Evolutionary conservation across 176 grass and related monocot species (phyloP).

Genomic region (Aegilops speltoides): DNA sequence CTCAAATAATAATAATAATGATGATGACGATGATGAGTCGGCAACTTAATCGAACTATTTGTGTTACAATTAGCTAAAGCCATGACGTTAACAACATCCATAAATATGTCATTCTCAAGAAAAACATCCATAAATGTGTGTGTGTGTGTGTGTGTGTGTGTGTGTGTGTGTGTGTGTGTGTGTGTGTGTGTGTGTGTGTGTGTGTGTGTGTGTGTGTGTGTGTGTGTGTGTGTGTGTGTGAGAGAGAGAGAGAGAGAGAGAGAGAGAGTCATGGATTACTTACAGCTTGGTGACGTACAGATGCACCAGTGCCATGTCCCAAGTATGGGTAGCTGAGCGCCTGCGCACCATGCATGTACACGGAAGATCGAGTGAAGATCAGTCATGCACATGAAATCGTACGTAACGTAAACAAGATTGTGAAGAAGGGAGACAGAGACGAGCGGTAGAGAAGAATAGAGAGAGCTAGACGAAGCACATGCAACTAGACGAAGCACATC

Average conservation of each 20-base stretch:
- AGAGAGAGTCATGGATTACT: not conserved
- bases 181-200: not conserved
- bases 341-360: constrained; percentile 32
- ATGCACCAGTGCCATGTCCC: constrained; percentile 32
- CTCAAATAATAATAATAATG: too few species aligned
- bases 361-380: not conserved
- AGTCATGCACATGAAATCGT: not conserved
- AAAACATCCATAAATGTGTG: not conserved
- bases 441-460: not conserved
- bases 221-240: too few species aligned
- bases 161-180: too few species aligned
- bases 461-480: not conserved
- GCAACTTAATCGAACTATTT: not conserved
- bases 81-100: not conserved
- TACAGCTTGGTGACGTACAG: constrained; percentile 39
- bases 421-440: not conserved
- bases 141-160: not conserved
- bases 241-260: not conserved
- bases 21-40: too few species aligned
- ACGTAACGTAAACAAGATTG: not conserved
- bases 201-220: not conserved
- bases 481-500: constrained; percentile 1
- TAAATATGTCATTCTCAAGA: too few species aligned
- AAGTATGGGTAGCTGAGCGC: constrained; percentile 82
- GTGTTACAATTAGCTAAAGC: not conserved